Conservation (phyloP, 169 alveolate genomes). For the Cryptosporidium canis region DNA sequence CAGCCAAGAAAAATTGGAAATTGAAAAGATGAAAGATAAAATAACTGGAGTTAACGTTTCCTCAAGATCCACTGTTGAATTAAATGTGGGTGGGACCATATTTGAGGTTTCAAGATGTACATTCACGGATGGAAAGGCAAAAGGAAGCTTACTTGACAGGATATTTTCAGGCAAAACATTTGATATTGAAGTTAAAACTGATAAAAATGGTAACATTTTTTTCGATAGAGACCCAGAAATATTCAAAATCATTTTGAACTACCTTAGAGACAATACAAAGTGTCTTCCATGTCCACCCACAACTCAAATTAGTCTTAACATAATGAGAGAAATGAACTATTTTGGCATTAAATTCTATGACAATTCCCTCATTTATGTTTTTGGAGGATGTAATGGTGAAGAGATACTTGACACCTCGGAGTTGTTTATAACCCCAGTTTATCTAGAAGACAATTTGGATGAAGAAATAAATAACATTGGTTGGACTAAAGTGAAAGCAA, state of each 20-base stretch:
- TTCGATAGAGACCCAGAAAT: slow-evolving; percentile 71
- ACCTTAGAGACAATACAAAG: slow-evolving; percentile 12
- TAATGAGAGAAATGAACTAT: slow-evolving; percentile 38
- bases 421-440: slow-evolving; percentile 7
- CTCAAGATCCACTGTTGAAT: slow-evolving; percentile 25
- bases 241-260: slow-evolving; percentile 31
- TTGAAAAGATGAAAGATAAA: slow-evolving; percentile 31
- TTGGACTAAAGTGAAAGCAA: slow-evolving; percentile 45
- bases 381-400: slow-evolving; percentile 66
- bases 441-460: neutral
- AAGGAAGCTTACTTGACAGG: slow-evolving; percentile 44
- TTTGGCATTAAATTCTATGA: slow-evolving; percentile 42
- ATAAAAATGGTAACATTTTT: slow-evolving; percentile 44
- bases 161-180: slow-evolving; percentile 53
- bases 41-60: slow-evolving; percentile 1
- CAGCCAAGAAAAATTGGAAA: slow-evolving; percentile 26
- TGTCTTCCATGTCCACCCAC: slow-evolving; percentile 6
- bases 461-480: neutral
- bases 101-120: slow-evolving; percentile 44
- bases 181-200: slow-evolving; percentile 44
- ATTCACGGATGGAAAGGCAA: slow-evolving; percentile 60
- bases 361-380: slow-evolving; percentile 46
- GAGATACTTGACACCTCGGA: slow-evolving; percentile 49
- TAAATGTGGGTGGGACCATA: slow-evolving; percentile 56
- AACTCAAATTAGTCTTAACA: slow-evolving; percentile 19